Conservation (phyloP, 208 protist genomes). For the Porcisia deanei region DNA sequence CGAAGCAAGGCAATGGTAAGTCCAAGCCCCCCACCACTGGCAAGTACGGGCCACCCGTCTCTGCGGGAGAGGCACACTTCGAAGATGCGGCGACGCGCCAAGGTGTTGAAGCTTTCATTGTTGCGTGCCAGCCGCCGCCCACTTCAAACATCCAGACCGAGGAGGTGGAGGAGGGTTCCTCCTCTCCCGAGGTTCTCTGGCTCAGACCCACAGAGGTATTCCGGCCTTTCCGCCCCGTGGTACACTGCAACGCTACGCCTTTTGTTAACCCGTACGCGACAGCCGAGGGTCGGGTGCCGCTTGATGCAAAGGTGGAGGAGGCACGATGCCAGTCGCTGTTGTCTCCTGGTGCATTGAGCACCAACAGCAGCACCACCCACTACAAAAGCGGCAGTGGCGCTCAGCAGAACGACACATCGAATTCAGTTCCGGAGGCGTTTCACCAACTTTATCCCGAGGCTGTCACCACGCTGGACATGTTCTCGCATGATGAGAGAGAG, state of each 20-base stretch:
- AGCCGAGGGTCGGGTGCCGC: conserved; percentile 24
- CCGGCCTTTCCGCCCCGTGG: conserved; percentile 87
- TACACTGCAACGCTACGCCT: conserved; percentile 84
- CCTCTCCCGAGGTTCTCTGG: conserved; percentile 47
- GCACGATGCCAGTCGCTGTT: conserved; percentile 20
- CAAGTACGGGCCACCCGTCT: background rate
- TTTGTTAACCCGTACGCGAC: conserved; percentile 79
- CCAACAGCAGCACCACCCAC: background rate
- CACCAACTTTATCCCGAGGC: conserved; percentile 78
- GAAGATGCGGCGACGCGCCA: conserved; percentile 13
- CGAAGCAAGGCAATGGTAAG: background rate
- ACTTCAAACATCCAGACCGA: background rate
- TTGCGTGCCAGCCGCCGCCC: background rate
- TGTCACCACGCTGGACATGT: conserved; percentile 57
- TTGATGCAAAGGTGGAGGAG: conserved; percentile 46
- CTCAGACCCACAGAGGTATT: conserved; percentile 69
- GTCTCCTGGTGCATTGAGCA: background rate
- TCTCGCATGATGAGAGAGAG: conserved; percentile 41
- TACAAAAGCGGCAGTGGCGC: background rate
- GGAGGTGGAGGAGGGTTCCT: background rate
- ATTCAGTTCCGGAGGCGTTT: conserved; percentile 34
- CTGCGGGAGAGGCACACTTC: conserved; percentile 12
- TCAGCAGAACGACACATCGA: conserved; percentile 13
- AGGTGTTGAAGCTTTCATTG: conserved; percentile 19
- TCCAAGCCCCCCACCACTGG: conserved; percentile 2